Percentiles rank a stretch among this genome's conserved stretches.
phyloP scores from a whole-genome alignment of 2,329 filamentous ascomycete species.

The Trichoderma cornu-damae region DNA sequence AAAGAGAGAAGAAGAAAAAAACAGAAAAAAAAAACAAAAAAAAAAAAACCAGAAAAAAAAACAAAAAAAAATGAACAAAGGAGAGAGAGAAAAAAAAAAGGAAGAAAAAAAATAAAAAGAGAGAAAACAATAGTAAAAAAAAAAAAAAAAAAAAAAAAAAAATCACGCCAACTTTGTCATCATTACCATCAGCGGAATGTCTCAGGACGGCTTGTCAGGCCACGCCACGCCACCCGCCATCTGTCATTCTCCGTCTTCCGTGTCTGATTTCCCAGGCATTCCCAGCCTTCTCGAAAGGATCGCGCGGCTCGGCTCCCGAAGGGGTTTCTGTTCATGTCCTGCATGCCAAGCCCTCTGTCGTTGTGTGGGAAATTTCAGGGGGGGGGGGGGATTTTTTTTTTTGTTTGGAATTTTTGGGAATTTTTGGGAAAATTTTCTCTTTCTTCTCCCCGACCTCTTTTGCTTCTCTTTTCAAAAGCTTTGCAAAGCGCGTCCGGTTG shows the following conservation, averaged over 20 bases:
- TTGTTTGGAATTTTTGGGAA: no score
- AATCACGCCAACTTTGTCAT: slow-evolving; percentile 4
- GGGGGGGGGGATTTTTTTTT: no score
- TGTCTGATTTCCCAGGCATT: slow-evolving; percentile 5
- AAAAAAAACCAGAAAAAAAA: no score
- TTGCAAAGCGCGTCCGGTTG: background rate
- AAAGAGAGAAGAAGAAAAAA: background rate
- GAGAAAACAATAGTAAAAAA: background rate
- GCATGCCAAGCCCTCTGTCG: slow-evolving; percentile 17
- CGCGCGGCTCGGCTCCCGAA: slow-evolving; percentile 9
- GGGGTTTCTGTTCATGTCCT: slow-evolving; percentile 19
- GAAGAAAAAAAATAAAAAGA: background rate
- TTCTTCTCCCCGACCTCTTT: background rate
- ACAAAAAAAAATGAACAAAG: background rate
- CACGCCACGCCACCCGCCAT: background rate
- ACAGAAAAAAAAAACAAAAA: background rate
- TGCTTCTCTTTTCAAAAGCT: no score
- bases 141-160: background rate
- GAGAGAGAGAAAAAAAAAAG: background rate
- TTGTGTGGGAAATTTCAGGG: slow-evolving; percentile 3
- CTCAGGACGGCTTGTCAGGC: slow-evolving; percentile 1
- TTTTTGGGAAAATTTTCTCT: no score
- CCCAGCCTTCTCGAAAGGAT: slow-evolving; percentile 1
- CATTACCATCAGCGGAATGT: background rate
- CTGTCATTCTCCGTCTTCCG: background rate